Conservation (phyloP, 129 eudicot genomes). For the Oenanthe sinensis region DNA sequence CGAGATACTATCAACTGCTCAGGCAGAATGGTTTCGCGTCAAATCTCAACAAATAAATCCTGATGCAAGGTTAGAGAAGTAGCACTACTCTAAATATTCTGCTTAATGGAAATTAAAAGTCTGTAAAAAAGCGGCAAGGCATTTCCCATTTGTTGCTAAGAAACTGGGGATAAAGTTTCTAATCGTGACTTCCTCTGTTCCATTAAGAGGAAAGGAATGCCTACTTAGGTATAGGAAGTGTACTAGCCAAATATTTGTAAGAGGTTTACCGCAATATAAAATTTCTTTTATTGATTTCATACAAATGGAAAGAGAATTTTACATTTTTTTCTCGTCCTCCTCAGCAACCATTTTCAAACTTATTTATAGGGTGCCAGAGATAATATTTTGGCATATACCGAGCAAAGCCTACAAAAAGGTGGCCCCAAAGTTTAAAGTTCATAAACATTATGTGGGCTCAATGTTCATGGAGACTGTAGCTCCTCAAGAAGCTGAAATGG, state of each 20-base stretch:
- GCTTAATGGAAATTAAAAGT: neutral
- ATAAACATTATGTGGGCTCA: constrained; percentile 64
- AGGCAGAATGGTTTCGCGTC: constrained; percentile 62
- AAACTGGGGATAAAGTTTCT: neutral
- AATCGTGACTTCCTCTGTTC: neutral
- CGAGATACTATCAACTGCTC: constrained; percentile 65
- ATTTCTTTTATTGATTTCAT: neutral
- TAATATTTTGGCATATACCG: constrained; percentile 96
- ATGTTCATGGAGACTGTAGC: constrained; percentile 65
- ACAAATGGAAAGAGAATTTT: neutral
- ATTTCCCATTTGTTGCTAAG: neutral
- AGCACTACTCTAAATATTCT: neutral
- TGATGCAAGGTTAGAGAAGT: constrained; percentile 50
- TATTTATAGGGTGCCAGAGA: constrained; percentile 63
- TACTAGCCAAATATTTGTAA: constrained; percentile 8
- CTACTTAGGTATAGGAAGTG: neutral
- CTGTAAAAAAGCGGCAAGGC: neutral
- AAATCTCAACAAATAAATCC: constrained; percentile 71
- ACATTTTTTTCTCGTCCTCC: neutral
- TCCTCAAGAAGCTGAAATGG: constrained; percentile 82
- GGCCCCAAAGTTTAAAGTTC: constrained; percentile 32
- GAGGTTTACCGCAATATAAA: neutral
- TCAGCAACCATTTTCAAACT: constrained; percentile 6
- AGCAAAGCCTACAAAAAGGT: constrained; percentile 63
- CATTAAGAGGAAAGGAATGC: neutral